These are phyloP conservation scores for Diaporthe velutina DNA, from an alignment of 2,329 filamentous ascomycete species.

Conservation along the genomic window DNA sequence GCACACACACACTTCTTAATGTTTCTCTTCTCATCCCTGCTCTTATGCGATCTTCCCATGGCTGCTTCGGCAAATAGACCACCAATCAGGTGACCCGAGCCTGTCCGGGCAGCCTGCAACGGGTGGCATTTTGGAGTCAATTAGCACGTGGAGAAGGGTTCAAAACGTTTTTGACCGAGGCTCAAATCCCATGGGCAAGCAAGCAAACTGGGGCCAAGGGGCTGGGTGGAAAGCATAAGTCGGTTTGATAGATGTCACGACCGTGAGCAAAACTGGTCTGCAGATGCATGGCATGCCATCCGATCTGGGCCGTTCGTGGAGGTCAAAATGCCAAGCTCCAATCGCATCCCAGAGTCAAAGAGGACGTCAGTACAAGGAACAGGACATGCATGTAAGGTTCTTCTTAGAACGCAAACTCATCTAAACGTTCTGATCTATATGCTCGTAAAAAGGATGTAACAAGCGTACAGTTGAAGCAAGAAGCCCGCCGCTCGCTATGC, in stretches of 20 bases:
- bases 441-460: slow-evolving; percentile 1
- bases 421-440: slow-evolving; percentile 24
- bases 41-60: neutral
- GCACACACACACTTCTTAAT: neutral
- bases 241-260: neutral
- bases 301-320: neutral
- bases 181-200: neutral
- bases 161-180: neutral
- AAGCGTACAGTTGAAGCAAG: slow-evolving; percentile 23
- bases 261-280: neutral
- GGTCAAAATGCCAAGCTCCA: slow-evolving; percentile 19
- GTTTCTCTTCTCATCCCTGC: neutral
- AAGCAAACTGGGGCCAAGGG: neutral
- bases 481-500: slow-evolving; percentile 30
- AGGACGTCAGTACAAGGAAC: neutral
- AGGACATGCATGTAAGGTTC: slow-evolving; percentile 2
- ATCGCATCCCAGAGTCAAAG: neutral
- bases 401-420: neutral
- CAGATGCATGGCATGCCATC: slow-evolving; percentile 6
- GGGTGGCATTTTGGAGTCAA: slow-evolving; percentile 6
- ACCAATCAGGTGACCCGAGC: slow-evolving; percentile 6
- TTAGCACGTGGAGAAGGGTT: neutral
- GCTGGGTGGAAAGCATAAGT: neutral
- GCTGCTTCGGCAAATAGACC: neutral
- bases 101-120: slow-evolving; percentile 4